Percentiles rank a stretch among this genome's conserved stretches.
Conservation (phyloP, 2,329 filamentous ascomycete genomes). For the Acephala macrosclerotiorum region DNA sequence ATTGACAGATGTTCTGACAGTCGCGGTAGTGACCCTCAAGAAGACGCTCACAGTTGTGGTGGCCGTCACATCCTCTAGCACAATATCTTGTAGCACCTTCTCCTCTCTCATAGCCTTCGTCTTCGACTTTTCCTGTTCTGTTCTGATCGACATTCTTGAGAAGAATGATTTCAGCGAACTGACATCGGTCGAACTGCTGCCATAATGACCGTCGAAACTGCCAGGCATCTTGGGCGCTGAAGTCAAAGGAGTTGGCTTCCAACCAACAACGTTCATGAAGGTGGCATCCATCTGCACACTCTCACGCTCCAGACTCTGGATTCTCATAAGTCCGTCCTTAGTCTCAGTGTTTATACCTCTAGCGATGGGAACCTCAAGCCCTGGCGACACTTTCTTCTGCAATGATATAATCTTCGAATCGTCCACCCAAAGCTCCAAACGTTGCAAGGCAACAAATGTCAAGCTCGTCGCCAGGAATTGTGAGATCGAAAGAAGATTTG, state of each 20-base stretch:
- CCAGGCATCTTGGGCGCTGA: slow-evolving; percentile 38
- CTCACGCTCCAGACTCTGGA: slow-evolving; percentile 80
- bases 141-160: slow-evolving; percentile 70
- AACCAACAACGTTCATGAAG: slow-evolving; percentile 88
- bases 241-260: slow-evolving; percentile 68
- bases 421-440: slow-evolving; percentile 90
- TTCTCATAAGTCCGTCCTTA: slow-evolving; percentile 87
- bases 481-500: slow-evolving; percentile 83
- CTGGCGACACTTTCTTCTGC: slow-evolving; percentile 85
- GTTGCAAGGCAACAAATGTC: slow-evolving; percentile 90
- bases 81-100: slow-evolving; percentile 64
- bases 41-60: slow-evolving; percentile 82
- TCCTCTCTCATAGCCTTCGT: slow-evolving; percentile 69
- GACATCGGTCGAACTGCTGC: slow-evolving; percentile 55
- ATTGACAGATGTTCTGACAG: slow-evolving; percentile 78
- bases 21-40: slow-evolving; percentile 84
- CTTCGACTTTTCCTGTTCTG: slow-evolving; percentile 57
- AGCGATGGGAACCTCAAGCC: slow-evolving; percentile 75
- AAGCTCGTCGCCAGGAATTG: slow-evolving; percentile 95
- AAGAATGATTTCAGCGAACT: slow-evolving; percentile 82
- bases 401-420: slow-evolving; percentile 82
- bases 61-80: slow-evolving; percentile 75
- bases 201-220: slow-evolving; percentile 48
- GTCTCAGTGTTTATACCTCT: slow-evolving; percentile 82
- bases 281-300: slow-evolving; percentile 91